A percentile compares a stretch with the other conserved stretches of the same genome.
Evolutionary conservation across 108 stramenopile species (phyloP).

Genomic region (Mediolabrus comicus): DNA sequence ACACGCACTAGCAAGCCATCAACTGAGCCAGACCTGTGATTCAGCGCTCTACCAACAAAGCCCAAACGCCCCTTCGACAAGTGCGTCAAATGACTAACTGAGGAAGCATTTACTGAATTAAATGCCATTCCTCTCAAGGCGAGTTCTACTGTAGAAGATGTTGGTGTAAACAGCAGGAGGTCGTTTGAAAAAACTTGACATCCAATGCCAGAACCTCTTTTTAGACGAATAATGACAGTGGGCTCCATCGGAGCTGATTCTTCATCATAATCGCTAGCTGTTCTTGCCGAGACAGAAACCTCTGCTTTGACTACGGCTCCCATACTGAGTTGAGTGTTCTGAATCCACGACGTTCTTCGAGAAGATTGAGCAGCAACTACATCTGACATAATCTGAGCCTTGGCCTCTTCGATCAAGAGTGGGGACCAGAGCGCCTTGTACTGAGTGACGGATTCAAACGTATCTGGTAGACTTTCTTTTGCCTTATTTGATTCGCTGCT

Average conservation of each 20-base stretch:
- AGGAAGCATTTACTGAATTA: neutral
- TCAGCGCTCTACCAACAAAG: slow-evolving; percentile 40
- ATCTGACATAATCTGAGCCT: slow-evolving; percentile 51
- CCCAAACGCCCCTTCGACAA: slow-evolving; percentile 34
- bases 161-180: slow-evolving; percentile 34
- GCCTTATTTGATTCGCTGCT: neutral
- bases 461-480: slow-evolving; percentile 29
- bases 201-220: slow-evolving; percentile 21
- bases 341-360: slow-evolving; percentile 20
- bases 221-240: slow-evolving; percentile 24
- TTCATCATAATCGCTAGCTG: slow-evolving; percentile 5
- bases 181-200: slow-evolving; percentile 30
- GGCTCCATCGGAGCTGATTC: slow-evolving; percentile 13
- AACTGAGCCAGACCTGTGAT: slow-evolving; percentile 27
- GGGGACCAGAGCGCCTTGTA: slow-evolving; percentile 52
- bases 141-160: slow-evolving; percentile 21
- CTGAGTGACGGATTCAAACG: slow-evolving; percentile 44
- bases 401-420: slow-evolving; percentile 46
- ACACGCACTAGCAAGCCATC: slow-evolving; percentile 45
- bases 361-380: slow-evolving; percentile 40
- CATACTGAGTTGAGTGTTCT: slow-evolving; percentile 1
- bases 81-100: slow-evolving; percentile 1
- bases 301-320: slow-evolving; percentile 33
- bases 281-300: slow-evolving; percentile 19
- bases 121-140: slow-evolving; percentile 33